Base-by-base conservation (phyloP, 352 stramenopile genomes). In the Globisporangium apiculatum region DNA sequence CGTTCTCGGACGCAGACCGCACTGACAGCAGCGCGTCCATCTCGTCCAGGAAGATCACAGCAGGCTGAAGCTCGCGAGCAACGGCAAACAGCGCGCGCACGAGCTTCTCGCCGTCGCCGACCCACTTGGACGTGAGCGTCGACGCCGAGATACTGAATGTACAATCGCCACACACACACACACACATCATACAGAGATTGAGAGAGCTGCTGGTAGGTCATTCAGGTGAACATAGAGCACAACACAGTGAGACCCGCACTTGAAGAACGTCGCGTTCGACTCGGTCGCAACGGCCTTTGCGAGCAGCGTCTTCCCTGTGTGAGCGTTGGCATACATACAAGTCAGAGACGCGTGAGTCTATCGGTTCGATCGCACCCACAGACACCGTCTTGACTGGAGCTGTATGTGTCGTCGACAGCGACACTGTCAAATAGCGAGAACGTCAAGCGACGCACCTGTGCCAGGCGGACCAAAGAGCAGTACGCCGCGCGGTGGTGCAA, bases 41-140 rank as follows among this genome's bases (percentile, higher is more conserved):
- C 53, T 97, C 88, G 50, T 97, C 88, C 53, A 97, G 81, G 48
- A 97, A 97, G 18, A 97, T 86, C 35, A 97, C 87, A 4, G 82
- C 75, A 1, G 87, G 87, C 51, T 91, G 80, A 1, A 91, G 66
- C 53, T 95, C 86, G 7, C 81, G 72, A 4, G 94, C 96, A 66
- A 97, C 89, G 35, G 83, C 66, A 58, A 99, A 99, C 1, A 99
- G 77, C 12, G 88, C 88, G 24, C 89, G 68, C 37, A 99, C 83
- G 35, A 99, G 71, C 64, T 99, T 98, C 71, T 99, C 96, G 31
- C 87, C 83, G 67, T 97, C 83, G 5, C 88, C 88, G 15, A 96
- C 84, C 87, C 87, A 97, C 51, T 96, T 97, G 50, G 80, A 93
- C 11, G 88, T 96, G 47, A 97, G 65, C 5, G 85, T 86, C 5